These are phyloP conservation scores for Toxoplasma gondii DNA, from an alignment of 169 alveolate species.

Conservation along the genomic window DNA sequence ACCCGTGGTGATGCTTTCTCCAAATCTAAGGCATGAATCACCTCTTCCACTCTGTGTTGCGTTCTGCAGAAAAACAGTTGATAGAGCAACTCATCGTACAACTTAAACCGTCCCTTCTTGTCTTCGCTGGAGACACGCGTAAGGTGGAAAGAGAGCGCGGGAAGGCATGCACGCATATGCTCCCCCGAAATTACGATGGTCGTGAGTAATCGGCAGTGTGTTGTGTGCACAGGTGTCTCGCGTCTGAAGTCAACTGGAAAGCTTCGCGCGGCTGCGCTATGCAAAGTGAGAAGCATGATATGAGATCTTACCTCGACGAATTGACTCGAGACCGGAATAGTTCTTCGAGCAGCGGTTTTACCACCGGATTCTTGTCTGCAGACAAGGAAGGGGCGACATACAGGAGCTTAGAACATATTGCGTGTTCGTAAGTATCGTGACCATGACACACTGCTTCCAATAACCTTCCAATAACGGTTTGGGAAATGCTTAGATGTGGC, in stretches of 20 bases:
- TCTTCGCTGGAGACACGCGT: too few relatives aligned
- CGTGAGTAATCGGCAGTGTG: too few relatives aligned
- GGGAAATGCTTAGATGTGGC: too few relatives aligned
- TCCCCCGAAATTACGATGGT: too few relatives aligned
- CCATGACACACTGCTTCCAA: not conserved
- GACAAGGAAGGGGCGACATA: not conserved
- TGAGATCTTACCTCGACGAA: not conserved
- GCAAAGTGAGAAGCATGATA: too few relatives aligned
- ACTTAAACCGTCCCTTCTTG: too few relatives aligned
- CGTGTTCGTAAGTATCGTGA: not conserved
- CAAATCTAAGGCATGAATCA: constrained; percentile 9
- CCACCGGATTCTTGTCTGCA: constrained; percentile 8
- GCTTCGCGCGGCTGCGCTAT: too few relatives aligned
- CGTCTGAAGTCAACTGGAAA: too few relatives aligned
- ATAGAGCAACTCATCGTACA: not conserved
- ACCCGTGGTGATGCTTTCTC: not conserved
- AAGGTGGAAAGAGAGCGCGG: too few relatives aligned
- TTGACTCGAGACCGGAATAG: constrained; percentile 15
- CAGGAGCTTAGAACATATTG: not conserved
- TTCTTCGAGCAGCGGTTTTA: constrained; percentile 3
- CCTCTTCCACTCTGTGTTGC: not conserved
- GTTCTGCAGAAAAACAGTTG: not conserved
- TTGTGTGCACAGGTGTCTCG: too few relatives aligned
- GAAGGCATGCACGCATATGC: too few relatives aligned
- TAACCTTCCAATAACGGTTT: too few relatives aligned